phyloP scores from a whole-genome alignment of 169 alveolate genomes.

The Babesia bigemina region DNA sequence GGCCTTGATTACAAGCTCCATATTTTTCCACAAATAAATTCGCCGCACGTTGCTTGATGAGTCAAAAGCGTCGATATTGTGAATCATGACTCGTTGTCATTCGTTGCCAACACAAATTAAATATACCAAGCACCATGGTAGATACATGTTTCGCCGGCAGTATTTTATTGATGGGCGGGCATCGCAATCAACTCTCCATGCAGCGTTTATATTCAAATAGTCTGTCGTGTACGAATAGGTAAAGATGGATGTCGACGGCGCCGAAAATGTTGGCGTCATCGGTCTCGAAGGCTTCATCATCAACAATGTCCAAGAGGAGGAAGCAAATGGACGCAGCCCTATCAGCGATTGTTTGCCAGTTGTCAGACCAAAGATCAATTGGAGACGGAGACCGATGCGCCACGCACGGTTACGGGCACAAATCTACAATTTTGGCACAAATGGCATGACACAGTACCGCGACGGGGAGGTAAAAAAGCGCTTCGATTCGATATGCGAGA shows the following conservation, averaged over 20 bases:
- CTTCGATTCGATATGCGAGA: conserved; percentile 29
- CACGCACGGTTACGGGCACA: conserved; percentile 10
- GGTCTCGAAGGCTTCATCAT: conserved; percentile 17
- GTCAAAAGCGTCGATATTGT: too few relatives aligned
- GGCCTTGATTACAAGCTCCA: too few relatives aligned
- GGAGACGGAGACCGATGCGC: conserved; percentile 2
- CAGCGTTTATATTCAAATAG: too few relatives aligned
- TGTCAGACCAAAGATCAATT: neutral
- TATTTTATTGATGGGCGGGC: too few relatives aligned
- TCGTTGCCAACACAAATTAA: too few relatives aligned
- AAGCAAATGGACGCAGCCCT: neutral
- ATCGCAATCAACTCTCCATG: too few relatives aligned
- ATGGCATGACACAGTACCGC: conserved; percentile 21
- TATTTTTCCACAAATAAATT: too few relatives aligned
- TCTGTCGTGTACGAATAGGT: too few relatives aligned
- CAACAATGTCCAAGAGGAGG: conserved; percentile 4
- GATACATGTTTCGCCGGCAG: too few relatives aligned
- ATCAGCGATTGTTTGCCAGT: neutral
- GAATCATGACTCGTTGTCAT: too few relatives aligned
- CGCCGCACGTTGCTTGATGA: too few relatives aligned
- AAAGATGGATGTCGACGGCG: neutral
- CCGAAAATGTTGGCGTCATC: neutral
- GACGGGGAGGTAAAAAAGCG: conserved; percentile 34
- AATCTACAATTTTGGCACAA: conserved; percentile 9
- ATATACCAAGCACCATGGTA: too few relatives aligned